Evolutionary conservation across 768 basidiomycete species (phyloP), one percentile per base, ranked within the genome.

Genomic region (Suillus clintonianus): DNA sequence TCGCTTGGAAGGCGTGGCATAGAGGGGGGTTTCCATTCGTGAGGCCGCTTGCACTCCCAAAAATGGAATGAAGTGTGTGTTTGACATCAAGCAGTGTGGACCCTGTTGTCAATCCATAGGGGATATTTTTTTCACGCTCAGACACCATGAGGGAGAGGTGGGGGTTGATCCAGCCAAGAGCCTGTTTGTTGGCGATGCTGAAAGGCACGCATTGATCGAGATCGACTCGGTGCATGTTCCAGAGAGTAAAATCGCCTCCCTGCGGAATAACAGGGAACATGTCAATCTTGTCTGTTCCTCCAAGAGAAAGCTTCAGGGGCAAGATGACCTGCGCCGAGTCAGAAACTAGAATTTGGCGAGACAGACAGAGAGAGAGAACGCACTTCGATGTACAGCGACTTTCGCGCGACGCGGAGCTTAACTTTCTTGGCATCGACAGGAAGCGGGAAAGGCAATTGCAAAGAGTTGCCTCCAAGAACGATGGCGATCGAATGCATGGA

Each of bases 361-460:
- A 11, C 8, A 39, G 14, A 19, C 14, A 9, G 0, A 22, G 9
- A 10, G 4, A 42, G 8, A 22, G 4, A 32, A 63, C 70, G 3
- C 27, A 76, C 77, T 70, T 76, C 79, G 5, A 87, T 72, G 62
- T 84, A 88, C 30, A 70, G 77, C 1, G 85, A 88, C 65, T 83
- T 86, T 43, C 86, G 78, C 10, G 87, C 86, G 39, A 87, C 67
- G 5, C 84, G 79, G 11, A 81, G 67, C 66, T 77, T 84, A 2
- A 70, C 59, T 17, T 74, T 73, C 22, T 67, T 63, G 5, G 76
- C 75, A 37, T 79, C 68, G 11, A 87, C 71, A 10, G 83, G 83
- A 51, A 83, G 80, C 0, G 84, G 85, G 50, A 79, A 85, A 1
- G 54, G 9, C 8, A 85, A 62, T 39, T 61, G 55, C 57, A 78